Conservation (phyloP, 768 basidiomycete genomes). For the Arthromyces matolae region DNA sequence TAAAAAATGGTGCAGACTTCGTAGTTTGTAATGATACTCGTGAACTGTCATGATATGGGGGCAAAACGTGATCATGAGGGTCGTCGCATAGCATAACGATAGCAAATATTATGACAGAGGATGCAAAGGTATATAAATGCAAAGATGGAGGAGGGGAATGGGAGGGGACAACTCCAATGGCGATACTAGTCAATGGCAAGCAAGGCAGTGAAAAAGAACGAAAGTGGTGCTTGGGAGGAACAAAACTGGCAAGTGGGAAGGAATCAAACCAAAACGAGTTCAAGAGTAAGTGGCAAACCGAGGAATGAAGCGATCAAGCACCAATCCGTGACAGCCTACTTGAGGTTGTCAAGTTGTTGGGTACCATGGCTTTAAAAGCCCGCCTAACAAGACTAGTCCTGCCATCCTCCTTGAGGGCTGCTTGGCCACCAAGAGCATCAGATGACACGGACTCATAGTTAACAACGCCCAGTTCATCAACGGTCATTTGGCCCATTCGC, state of each 20-base stretch:
- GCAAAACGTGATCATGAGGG: slow-evolving; percentile 1
- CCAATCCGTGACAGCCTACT: slow-evolving; percentile 47
- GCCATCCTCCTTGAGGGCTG: slow-evolving; percentile 41
- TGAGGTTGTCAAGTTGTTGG: slow-evolving; percentile 54
- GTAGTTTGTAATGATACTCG: slow-evolving; percentile 4
- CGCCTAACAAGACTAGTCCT: slow-evolving; percentile 57
- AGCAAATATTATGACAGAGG: slow-evolving; percentile 4
- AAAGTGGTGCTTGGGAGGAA: too few species aligned
- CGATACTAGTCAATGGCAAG: neutral
- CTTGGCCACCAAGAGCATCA: slow-evolving; percentile 18
- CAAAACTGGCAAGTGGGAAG: too few species aligned
- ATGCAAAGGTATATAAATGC: neutral
- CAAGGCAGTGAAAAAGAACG: slow-evolving; percentile 4
- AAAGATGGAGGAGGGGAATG: too few species aligned
- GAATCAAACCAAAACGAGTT: too few species aligned
- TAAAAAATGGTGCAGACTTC: neutral
- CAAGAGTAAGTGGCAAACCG: too few species aligned
- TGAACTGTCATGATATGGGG: slow-evolving; percentile 5
- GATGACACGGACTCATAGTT: slow-evolving; percentile 26
- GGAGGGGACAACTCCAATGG: too few species aligned
- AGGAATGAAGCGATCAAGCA: slow-evolving; percentile 28
- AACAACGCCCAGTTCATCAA: slow-evolving; percentile 66
- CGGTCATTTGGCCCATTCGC: slow-evolving; percentile 41
- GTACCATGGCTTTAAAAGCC: slow-evolving; percentile 75
- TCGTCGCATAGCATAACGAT: slow-evolving; percentile 9